Conservation (phyloP, 768 basidiomycete genomes). For the Russula ochroleuca region DNA sequence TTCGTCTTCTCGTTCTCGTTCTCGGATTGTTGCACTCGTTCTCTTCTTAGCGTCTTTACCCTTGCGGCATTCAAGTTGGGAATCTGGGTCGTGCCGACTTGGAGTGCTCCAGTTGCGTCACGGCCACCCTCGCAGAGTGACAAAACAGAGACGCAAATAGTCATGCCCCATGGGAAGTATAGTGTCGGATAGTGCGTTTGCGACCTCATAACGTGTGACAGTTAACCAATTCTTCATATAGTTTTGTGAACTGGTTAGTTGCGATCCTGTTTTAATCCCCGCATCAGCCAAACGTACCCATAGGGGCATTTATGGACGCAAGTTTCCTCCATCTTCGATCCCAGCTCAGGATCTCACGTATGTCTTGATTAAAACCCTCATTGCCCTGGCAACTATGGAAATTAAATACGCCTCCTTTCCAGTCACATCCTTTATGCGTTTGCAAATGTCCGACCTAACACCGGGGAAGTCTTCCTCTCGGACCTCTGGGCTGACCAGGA, state of each 20-base stretch:
- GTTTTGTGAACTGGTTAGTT: slow-evolving; percentile 73
- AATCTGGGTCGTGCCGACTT: slow-evolving; percentile 23
- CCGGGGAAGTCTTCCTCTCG: slow-evolving; percentile 83
- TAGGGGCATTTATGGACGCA: slow-evolving; percentile 94
- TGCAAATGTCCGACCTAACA: slow-evolving; percentile 77
- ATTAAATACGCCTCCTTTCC: slow-evolving; percentile 12
- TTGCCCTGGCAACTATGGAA: slow-evolving; percentile 13
- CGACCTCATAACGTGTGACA: background rate
- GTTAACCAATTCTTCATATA: slow-evolving; percentile 32
- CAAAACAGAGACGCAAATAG: slow-evolving; percentile 20
- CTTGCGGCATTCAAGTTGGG: slow-evolving; percentile 23
- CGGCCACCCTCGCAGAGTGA: slow-evolving; percentile 2
- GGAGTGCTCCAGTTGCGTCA: background rate
- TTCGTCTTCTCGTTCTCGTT: slow-evolving; percentile 1
- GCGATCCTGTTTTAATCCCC: slow-evolving; percentile 7
- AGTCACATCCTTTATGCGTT: slow-evolving; percentile 93
- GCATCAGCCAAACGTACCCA: slow-evolving; percentile 5
- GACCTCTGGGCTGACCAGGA: slow-evolving; percentile 96
- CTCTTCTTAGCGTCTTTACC: slow-evolving; percentile 14
- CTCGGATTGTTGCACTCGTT: slow-evolving; percentile 7
- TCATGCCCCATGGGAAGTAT: slow-evolving; percentile 50
- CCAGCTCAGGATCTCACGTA: slow-evolving; percentile 85
- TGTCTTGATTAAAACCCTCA: slow-evolving; percentile 31
- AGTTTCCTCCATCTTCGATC: slow-evolving; percentile 82
- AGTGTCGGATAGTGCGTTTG: slow-evolving; percentile 75